Percentiles rank a stretch among this genome's conserved stretches.
phyloP scores from a whole-genome alignment of 208 protist genomes.

The Crithidia sp. region DNA sequence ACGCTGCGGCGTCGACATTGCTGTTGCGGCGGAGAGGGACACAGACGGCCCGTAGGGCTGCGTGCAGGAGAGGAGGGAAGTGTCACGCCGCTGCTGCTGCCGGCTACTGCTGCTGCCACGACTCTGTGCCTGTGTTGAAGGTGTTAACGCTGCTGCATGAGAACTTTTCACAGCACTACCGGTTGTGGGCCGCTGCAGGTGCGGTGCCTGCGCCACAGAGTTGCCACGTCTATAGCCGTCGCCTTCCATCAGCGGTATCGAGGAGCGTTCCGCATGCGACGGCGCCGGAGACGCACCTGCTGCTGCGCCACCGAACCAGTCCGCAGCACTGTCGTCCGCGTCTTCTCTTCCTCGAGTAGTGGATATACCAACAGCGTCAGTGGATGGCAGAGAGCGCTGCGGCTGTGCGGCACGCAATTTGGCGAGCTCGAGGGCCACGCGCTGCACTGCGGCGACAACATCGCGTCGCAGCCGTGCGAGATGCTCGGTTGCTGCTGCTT shows the following conservation, averaged over 20 bases:
- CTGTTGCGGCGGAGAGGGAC: neutral
- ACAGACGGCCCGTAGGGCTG: too few relatives aligned
- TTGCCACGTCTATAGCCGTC: too few relatives aligned
- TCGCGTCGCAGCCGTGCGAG: conserved; percentile 31
- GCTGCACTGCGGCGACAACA: conserved; percentile 23
- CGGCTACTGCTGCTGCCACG: too few relatives aligned
- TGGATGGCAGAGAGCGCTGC: neutral
- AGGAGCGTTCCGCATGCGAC: too few relatives aligned
- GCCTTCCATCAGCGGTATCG: too few relatives aligned
- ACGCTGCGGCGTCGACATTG: neutral
- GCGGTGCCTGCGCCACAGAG: neutral
- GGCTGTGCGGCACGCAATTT: conserved; percentile 1
- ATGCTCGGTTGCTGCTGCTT: neutral
- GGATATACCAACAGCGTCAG: neutral
- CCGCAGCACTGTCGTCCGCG: too few relatives aligned
- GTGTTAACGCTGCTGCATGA: neutral
- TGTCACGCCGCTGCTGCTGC: neutral
- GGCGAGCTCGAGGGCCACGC: conserved; percentile 17
- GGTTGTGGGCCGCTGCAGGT: neutral
- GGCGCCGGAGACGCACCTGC: too few relatives aligned
- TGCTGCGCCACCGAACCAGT: too few relatives aligned
- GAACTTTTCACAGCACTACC: too few relatives aligned
- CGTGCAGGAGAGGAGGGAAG: neutral
- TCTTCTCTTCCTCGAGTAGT: neutral
- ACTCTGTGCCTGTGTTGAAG: neutral